Conservation (phyloP, 2,329 filamentous ascomycete species). For the Trichoderma sp. region DNA sequence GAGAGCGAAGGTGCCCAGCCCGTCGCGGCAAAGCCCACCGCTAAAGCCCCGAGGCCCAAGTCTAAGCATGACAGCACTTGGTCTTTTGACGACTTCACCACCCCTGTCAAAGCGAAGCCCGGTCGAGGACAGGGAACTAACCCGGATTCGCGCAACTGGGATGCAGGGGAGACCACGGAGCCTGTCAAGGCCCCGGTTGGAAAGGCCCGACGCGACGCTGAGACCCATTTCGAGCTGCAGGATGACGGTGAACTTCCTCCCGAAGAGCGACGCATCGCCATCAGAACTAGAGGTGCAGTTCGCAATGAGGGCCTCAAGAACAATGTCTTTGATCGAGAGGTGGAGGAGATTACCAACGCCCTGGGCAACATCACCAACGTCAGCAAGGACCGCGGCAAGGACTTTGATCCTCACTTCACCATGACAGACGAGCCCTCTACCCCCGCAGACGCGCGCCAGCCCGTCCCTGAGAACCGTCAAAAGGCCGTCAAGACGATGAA, state of each 20-base stretch:
- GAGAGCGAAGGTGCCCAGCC: constrained; percentile 36
- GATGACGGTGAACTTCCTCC: constrained; percentile 66
- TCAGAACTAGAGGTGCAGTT: constrained; percentile 49
- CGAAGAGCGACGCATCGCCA: constrained; percentile 43
- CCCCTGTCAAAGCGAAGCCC: constrained; percentile 72
- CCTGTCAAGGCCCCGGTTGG: background rate
- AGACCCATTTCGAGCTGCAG: constrained; percentile 78
- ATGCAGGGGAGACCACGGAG: constrained; percentile 51
- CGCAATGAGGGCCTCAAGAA: constrained; percentile 73
- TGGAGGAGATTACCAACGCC: constrained; percentile 46
- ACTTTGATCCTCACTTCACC: constrained; percentile 74
- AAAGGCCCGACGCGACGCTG: constrained; percentile 71
- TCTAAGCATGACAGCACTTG: constrained; percentile 72
- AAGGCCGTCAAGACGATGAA: constrained; percentile 74
- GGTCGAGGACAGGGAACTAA: constrained; percentile 40
- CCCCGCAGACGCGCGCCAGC: constrained; percentile 40
- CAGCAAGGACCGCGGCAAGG: constrained; percentile 64
- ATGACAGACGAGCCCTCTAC: constrained; percentile 67
- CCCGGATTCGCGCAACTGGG: constrained; percentile 76
- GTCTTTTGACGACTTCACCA: constrained; percentile 84
- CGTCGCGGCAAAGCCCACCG: constrained; percentile 39
- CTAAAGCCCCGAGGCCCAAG: constrained; percentile 44
- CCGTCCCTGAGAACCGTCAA: constrained; percentile 55
- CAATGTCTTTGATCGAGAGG: constrained; percentile 61
- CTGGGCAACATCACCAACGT: constrained; percentile 69